Evolutionary conservation across 2,329 filamentous ascomycete species (phyloP).

Genomic region (Fusarium cicatricum): DNA sequence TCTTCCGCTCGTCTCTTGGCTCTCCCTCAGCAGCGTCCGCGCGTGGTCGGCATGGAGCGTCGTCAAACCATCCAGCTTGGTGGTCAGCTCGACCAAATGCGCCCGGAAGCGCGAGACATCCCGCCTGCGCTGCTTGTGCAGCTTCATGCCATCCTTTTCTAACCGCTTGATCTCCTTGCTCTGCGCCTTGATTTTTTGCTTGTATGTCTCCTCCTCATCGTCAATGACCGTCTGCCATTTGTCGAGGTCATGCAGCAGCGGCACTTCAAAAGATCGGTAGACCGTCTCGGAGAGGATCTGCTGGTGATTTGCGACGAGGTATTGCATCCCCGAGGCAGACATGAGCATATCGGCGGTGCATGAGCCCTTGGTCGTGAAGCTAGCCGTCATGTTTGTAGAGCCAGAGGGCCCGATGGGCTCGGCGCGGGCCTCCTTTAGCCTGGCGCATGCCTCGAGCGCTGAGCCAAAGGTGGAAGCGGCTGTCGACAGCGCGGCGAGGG

Average conservation of each 20-base stretch:
- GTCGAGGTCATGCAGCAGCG: conserved; percentile 73
- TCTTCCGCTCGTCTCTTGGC: conserved; percentile 68
- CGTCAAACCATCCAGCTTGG: conserved; percentile 69
- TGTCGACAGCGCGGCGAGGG: conserved; percentile 66
- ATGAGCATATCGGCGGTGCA: conserved; percentile 72
- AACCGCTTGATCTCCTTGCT: conserved; percentile 68
- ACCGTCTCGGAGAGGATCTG: conserved; percentile 75
- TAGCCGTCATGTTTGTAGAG: conserved; percentile 53
- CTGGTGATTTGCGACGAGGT: conserved; percentile 74
- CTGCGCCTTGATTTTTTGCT: conserved; percentile 61
- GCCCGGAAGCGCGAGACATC: conserved; percentile 69
- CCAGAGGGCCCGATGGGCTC: conserved; percentile 58
- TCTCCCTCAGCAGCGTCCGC: conserved; percentile 66
- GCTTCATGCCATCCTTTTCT: conserved; percentile 70
- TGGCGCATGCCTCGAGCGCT: conserved; percentile 72
- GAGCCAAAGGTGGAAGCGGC: conserved; percentile 70
- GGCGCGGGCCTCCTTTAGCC: conserved; percentile 71
- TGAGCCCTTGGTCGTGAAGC: conserved; percentile 57
- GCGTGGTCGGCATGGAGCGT: conserved; percentile 67
- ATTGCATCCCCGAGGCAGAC: conserved; percentile 70
- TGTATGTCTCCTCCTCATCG: conserved; percentile 70
- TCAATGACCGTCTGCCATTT: conserved; percentile 70
- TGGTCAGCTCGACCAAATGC: conserved; percentile 70
- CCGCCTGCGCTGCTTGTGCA: conserved; percentile 66
- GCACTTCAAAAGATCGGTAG: conserved; percentile 73